phyloP scores from a whole-genome alignment of 23 red algal species.

The Gracilaria vermiculophylla region DNA sequence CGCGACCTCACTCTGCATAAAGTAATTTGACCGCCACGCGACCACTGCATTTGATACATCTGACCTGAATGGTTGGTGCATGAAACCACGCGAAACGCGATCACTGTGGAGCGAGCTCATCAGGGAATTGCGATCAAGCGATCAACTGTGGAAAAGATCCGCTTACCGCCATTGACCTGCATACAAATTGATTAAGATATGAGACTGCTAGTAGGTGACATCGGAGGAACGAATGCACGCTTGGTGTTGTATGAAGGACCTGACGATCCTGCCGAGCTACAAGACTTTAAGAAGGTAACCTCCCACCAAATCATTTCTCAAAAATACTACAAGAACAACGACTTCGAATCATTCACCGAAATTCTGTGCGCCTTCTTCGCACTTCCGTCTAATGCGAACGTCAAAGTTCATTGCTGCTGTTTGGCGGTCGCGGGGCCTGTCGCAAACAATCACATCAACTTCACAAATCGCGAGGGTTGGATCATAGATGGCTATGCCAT shows the following conservation, averaged over 20 bases:
- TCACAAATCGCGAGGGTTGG: constrained; percentile 96
- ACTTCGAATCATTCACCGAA: constrained; percentile 80
- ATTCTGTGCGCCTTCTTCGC: constrained; percentile 72
- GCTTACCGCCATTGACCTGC: no score
- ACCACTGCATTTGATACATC: no score
- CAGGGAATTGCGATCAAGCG: no score
- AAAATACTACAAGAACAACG: constrained; percentile 78
- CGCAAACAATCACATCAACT: constrained; percentile 79
- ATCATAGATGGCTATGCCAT: constrained; percentile 86
- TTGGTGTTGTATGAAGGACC: constrained; percentile 72
- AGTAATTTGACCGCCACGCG: no score
- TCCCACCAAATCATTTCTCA: constrained; percentile 64
- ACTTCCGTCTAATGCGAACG: background rate
- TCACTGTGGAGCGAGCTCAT: no score
- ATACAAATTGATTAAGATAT: background rate
- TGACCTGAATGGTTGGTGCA: no score
- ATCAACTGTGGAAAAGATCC: no score
- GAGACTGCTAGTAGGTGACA: constrained; percentile 82
- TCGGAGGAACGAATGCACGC: constrained; percentile 96
- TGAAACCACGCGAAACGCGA: no score
- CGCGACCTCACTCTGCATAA: no score
- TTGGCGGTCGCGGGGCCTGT: constrained; percentile 94
- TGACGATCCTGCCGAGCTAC: background rate
- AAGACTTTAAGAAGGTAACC: constrained; percentile 15
- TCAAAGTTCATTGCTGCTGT: constrained; percentile 59